A percentile compares a stretch with the other conserved stretches of the same genome.
phyloP scores from a whole-genome alignment of 441 rosid species.

The Raphanus hybrid region DNA sequence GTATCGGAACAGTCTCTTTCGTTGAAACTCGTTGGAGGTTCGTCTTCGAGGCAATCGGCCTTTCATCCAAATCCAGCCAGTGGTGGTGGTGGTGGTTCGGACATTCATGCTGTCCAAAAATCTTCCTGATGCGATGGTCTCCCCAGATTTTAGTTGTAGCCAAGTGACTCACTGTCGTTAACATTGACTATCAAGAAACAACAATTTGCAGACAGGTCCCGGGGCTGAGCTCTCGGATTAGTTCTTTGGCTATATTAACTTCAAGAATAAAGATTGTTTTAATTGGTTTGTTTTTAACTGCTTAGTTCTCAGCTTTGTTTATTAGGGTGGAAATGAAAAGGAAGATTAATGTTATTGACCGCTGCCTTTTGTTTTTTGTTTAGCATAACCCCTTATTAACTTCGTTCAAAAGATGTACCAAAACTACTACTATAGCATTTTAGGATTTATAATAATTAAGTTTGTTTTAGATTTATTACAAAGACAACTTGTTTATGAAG shows the following conservation, averaged over 20 bases:
- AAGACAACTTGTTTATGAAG: too few relatives aligned
- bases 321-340: not conserved
- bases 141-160: constrained; percentile 13
- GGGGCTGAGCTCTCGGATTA: constrained; percentile 7
- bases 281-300: constrained; percentile 21
- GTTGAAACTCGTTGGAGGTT: constrained; percentile 50
- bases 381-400: constrained; percentile 1
- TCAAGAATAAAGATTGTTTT: constrained; percentile 26
- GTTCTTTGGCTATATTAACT: constrained; percentile 29
- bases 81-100: constrained; percentile 44
- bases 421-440: not conserved
- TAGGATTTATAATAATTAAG: not conserved
- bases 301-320: constrained; percentile 25
- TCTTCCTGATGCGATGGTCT: constrained; percentile 10
- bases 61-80: constrained; percentile 65
- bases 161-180: constrained; percentile 25
- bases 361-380: not conserved
- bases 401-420: constrained; percentile 17
- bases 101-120: constrained; percentile 55
- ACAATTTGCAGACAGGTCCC: constrained; percentile 22
- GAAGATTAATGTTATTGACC: constrained; percentile 1
- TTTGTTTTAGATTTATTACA: not conserved
- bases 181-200: constrained; percentile 27
- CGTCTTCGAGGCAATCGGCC: constrained; percentile 63
- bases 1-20: constrained; percentile 52